Base-by-base conservation (phyloP, 2,329 filamentous ascomycete genomes). In the Purpureocillium lavendulum region DNA sequence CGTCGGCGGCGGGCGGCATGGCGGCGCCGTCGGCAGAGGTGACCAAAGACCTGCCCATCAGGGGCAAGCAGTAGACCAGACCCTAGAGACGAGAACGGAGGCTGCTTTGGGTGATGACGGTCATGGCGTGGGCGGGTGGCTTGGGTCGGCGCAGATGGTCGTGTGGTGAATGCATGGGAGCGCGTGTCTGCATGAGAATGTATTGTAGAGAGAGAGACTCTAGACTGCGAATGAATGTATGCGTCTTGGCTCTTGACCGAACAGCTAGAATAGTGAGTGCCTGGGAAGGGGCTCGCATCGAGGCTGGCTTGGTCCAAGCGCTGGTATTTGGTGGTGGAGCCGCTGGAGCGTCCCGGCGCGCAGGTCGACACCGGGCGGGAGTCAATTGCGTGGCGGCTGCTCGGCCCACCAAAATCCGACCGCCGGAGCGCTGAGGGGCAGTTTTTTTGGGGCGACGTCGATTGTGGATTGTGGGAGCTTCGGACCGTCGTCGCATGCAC, bases 31-130 rank as follows among this genome's bases (percentile, higher is more conserved):
- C 41, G 18, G 39, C 48, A 4, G 50, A 50, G 35, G 42, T 48
- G 31, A 50, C 41, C 6, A 47, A 44, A 31, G 46, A 52, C 17
- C 36, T 53, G 37, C 49, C 49, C 8, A 52, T 53, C 10, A 48
- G 50, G 5, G 41, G 41, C 17, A 50, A 49, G 45, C 24, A 29
- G 41, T 41, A 29, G 33, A 30, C 8, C 33, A 41, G 38, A 36
- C 29, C 13, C 17, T 17, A n/a, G 15, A 21, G 38, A 40, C 18
- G n/a, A 30, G 11, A n/a, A n/a, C n/a, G n/a, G n/a, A n/a, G n/a
- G n/a, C n/a, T n/a, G n/a, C n/a, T n/a, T n/a, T n/a, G n/a, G n/a
- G n/a, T n/a, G 21, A 26, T 5, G 21, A 26, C 21, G 21, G 21
- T 5, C 21, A 26, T 10, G 21, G 21, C 21, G 21, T 26, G 21